A percentile compares a stretch with the other conserved stretches of the same genome.
phyloP scores from a whole-genome alignment of 768 basidiomycete genomes.

The Calocybe indica region DNA sequence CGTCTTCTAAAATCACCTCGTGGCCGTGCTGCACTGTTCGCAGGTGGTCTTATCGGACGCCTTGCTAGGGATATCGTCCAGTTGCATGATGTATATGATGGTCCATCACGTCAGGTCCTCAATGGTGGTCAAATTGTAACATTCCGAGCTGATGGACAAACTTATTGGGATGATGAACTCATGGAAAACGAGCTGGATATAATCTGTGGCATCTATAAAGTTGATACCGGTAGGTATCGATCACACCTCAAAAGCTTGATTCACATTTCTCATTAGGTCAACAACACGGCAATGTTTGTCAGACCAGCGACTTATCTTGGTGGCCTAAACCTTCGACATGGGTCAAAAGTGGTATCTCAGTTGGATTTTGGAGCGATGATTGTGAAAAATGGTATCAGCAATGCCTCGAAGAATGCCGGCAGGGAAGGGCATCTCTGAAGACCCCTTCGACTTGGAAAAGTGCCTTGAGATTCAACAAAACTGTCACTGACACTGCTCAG shows the following conservation, averaged over 20 bases:
- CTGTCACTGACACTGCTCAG: no score
- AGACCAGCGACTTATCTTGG: constrained; percentile 10
- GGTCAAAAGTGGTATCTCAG: constrained; percentile 4
- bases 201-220: constrained; percentile 16
- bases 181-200: constrained; percentile 12
- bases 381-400: constrained; percentile 16
- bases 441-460: neutral
- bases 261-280: no score
- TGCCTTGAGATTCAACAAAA: no score
- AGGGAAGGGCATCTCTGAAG: neutral
- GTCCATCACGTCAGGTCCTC: constrained; percentile 11
- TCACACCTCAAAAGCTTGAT: neutral
- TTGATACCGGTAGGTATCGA: constrained; percentile 10
- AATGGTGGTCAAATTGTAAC: no score
- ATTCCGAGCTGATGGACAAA: no score
- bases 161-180: constrained; percentile 17
- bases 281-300: neutral
- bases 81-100: constrained; percentile 7
- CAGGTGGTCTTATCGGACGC: constrained; percentile 18
- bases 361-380: constrained; percentile 12
- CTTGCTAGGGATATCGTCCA: constrained; percentile 11
- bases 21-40: constrained; percentile 18
- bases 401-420: neutral
- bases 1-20: constrained; percentile 4
- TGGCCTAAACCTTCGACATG: constrained; percentile 12